Evolutionary conservation across 345 rosid species (phyloP), one percentile per base, ranked within the genome.

Genomic region (Rhizophora mangle): DNA sequence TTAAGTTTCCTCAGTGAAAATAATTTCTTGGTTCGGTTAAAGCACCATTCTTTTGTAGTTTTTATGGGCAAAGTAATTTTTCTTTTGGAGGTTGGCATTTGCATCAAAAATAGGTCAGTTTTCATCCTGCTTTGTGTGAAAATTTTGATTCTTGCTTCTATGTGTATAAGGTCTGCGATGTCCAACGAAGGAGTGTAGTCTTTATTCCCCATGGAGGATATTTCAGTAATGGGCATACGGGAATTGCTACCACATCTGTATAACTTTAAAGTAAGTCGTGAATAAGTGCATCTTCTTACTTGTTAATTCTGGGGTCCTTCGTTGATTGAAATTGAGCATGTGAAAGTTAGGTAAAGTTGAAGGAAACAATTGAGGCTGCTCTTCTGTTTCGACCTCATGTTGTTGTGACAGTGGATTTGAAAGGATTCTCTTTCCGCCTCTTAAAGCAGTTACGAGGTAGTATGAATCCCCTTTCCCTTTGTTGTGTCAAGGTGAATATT

Each of bases 161-260:
- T 55, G 60, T 24, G 60, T 67, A 1, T 7, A 19, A 89, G 98
- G 84, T 82, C 84, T 18, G 76, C 78, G 93, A 89, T 89, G 99
- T 82, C 76, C 70, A 82, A 86, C 73, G 82, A 88, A 76, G 99
- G 93, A 24, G 63, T 94, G 80, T 73, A 63, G 71, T 82, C 92
- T 39, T 71, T 91, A 73, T 94, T 89, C 68, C 93, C 95, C 0
- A 86, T 94, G 88, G 97, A 91, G 82, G 95, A 89, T 63, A 87
- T 91, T 64, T 79, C 98, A 8, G 96, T 94, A 65, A 91, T 94
- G 97, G 98, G 98, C 27, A 72, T 87, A 60, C 88, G 93, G 96
- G 97, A 94, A 79, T 76, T 91, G 52, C 74, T 91, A 61, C 97
- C 97, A 5, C 98, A 91, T 84, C 68, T 94, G 54, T 78, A 73